Percentiles rank a stretch among this genome's conserved stretches.
phyloP scores from a whole-genome alignment of 2,329 filamentous ascomycete genomes.

The Raffaelea ambrosiae region DNA sequence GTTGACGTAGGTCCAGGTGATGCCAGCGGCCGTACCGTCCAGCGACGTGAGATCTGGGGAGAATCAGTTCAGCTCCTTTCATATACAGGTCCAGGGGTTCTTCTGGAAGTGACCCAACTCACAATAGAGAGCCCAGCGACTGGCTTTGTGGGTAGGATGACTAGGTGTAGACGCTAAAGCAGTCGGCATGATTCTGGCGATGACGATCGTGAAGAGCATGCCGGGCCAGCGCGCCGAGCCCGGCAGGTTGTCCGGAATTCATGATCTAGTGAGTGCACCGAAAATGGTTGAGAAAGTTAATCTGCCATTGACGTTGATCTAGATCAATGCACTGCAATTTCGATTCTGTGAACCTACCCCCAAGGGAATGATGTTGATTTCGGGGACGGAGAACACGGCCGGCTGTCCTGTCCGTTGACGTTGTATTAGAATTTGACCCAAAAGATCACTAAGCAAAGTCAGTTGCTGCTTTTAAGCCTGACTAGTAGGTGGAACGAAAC shows the following conservation, averaged over 20 bases:
- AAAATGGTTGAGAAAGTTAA: slow-evolving; percentile 17
- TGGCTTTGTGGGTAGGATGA: slow-evolving; percentile 13
- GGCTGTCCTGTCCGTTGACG: slow-evolving; percentile 13
- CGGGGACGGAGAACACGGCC: slow-evolving; percentile 14
- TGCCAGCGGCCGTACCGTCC: slow-evolving; percentile 13
- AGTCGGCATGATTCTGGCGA: slow-evolving; percentile 17
- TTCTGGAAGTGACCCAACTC: slow-evolving; percentile 2
- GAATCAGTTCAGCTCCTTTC: no score
- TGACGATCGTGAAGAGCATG: slow-evolving; percentile 16
- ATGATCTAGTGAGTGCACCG: slow-evolving; percentile 15
- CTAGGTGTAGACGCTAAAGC: slow-evolving; percentile 18
- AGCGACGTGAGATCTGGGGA: slow-evolving; percentile 15
- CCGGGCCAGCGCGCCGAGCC: slow-evolving; percentile 17
- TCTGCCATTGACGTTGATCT: slow-evolving; percentile 7
- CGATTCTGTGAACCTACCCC: slow-evolving; percentile 11
- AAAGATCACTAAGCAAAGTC: slow-evolving; percentile 15
- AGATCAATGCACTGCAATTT: neutral
- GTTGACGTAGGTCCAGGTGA: slow-evolving; percentile 20
- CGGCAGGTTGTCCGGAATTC: slow-evolving; percentile 18
- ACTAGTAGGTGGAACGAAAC: neutral
- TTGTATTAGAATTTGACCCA: slow-evolving; percentile 21
- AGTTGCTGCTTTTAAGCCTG: neutral
- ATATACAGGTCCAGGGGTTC: no score
- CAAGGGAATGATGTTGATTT: slow-evolving; percentile 20
- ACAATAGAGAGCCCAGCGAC: slow-evolving; percentile 18